Conservation (phyloP, 208 protist species). For the Crithidia fasciculata region DNA sequence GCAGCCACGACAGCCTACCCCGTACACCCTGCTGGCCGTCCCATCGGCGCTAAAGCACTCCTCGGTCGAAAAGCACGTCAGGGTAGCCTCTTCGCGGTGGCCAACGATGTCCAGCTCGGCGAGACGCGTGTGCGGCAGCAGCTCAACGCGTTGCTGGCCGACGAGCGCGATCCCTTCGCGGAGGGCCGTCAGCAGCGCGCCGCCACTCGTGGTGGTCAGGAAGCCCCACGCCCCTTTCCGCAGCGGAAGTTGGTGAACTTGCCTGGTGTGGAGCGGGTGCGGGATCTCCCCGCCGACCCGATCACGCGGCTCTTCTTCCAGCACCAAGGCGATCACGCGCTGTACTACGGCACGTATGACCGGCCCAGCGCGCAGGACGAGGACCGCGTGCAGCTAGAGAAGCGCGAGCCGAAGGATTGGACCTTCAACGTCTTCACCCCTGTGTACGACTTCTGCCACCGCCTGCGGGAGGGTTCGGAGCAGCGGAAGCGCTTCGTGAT, state of each 20-base stretch:
- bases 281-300: slow-evolving; percentile 88
- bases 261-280: slow-evolving; percentile 80
- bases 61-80: slow-evolving; percentile 63
- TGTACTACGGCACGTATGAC: slow-evolving; percentile 92
- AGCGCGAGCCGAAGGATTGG: slow-evolving; percentile 74
- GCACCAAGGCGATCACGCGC: slow-evolving; percentile 90
- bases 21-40: slow-evolving; percentile 6
- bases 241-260: slow-evolving; percentile 73
- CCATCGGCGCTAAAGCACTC: slow-evolving; percentile 32
- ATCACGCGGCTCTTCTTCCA: slow-evolving; percentile 94
- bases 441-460: slow-evolving; percentile 91
- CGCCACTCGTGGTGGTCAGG: slow-evolving; percentile 10
- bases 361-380: slow-evolving; percentile 70
- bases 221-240: slow-evolving; percentile 33
- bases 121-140: slow-evolving; percentile 78
- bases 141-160: slow-evolving; percentile 77
- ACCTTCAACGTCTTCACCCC: slow-evolving; percentile 81
- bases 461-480: slow-evolving; percentile 85
- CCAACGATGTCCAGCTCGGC: slow-evolving; percentile 67
- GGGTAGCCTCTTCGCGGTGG: slow-evolving; percentile 78
- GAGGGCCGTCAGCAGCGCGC: slow-evolving; percentile 12
- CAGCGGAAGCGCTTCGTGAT: slow-evolving; percentile 91
- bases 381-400: slow-evolving; percentile 88
- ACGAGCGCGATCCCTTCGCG: slow-evolving; percentile 63
- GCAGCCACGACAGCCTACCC: slow-evolving; percentile 1